Base-by-base conservation (phyloP, 73 alveolate genomes). In the Tetrahymena elliotti region DNA sequence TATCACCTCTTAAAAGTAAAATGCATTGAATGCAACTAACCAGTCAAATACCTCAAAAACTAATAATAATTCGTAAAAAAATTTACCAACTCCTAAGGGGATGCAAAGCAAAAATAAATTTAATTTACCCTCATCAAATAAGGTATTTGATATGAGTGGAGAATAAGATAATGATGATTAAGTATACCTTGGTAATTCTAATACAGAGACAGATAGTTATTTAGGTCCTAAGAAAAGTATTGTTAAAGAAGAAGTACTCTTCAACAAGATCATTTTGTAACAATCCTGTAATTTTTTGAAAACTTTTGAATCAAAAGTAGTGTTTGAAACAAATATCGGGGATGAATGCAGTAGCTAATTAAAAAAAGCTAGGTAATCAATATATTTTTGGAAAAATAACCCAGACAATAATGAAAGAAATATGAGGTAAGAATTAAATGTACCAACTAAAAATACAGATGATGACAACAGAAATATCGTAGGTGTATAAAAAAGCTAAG, bases 391-490 rank as follows among this genome's bases (percentile, higher is more conserved):
- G 96, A 94, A 94, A 88, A 94, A 94, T 39, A 94, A 94, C 93
- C 96, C 96, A 27, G 96, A 94, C 38, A 94, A 94, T 52, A 94
- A 94, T 94, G 96, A 94, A 94, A 94, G 54, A 52, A 94, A 94
- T 94, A 47, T 94, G 39, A 47, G 96, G 31, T 52, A 94, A 94
- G 96, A 94, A 84, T 88, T 94, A 24, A 94, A 52, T 36, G 40
- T 94, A 0, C 84, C 88, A n/a, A 68, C 88, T 27, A 68, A 94
- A 68, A 53, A 47, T 38, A 94, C 93, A 35, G 96, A 94, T 33
- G 96, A 94, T 27, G 96, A 94, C 4, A 84, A 94, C 36, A 40
- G 96, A n/a, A 84, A 94, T 88, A 84, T 94, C 24, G 53, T 94
- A 18, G 96, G 96, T 2, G 96, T 94, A 2, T 94, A 94, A 52